Conservation (phyloP, 176 grass and related monocot species). For the Avena eriantha region DNA sequence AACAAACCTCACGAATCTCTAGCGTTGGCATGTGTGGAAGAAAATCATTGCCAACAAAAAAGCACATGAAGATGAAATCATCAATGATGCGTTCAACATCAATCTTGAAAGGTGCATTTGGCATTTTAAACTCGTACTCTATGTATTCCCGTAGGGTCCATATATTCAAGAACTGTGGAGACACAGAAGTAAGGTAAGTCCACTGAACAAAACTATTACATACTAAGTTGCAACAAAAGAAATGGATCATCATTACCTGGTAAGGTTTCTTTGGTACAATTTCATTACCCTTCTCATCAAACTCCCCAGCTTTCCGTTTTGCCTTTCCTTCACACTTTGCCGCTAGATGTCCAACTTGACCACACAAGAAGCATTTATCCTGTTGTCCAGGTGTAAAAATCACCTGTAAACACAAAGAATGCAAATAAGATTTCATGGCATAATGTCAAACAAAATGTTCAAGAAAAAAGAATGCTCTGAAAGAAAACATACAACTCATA, state of each 20-base stretch:
- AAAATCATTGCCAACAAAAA: conserved; percentile 99
- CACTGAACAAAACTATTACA: conserved; percentile 7
- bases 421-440: conserved; percentile 31
- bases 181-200: conserved; percentile 8
- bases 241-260: conserved; percentile 59
- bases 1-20: conserved; percentile 96
- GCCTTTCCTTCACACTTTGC: conserved; percentile 89
- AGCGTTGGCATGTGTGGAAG: conserved; percentile 98
- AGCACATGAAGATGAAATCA: conserved; percentile 99
- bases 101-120: conserved; percentile 80
- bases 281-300: conserved; percentile 86
- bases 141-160: conserved; percentile 97
- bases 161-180: conserved; percentile 90
- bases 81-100: conserved; percentile 97
- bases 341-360: conserved; percentile 96
- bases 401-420: conserved; percentile 65
- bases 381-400: conserved; percentile 96
- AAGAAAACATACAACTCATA: conserved; percentile 5
- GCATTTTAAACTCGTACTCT: conserved; percentile 94
- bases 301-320: conserved; percentile 96
- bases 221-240: conserved; percentile 19
- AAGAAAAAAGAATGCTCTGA: conserved; percentile 10
- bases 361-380: conserved; percentile 98
- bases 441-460: conserved; percentile 10
- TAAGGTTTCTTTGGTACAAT: conserved; percentile 87